phyloP scores from a whole-genome alignment of 257 asterid species.

The Solanum sitiens region DNA sequence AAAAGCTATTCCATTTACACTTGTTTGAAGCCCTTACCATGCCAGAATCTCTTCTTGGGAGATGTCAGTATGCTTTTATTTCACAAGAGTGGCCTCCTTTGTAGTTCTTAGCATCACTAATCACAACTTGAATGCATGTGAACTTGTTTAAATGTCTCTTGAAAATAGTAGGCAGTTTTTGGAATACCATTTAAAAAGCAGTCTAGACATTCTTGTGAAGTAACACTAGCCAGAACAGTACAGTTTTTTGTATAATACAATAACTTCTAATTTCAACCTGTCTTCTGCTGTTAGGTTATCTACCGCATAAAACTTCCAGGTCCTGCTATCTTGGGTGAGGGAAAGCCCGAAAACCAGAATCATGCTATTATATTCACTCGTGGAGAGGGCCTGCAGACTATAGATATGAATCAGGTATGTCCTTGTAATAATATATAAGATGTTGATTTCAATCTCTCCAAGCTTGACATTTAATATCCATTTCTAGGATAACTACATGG shows the following conservation, averaged over 20 bases:
- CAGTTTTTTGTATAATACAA: neutral
- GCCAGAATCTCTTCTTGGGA: neutral
- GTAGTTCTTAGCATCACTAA: neutral
- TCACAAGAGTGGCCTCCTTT: neutral
- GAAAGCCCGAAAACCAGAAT: constrained; percentile 97
- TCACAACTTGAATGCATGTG: neutral
- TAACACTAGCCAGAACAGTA: neutral
- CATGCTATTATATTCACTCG: constrained; percentile 98
- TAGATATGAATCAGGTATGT: constrained; percentile 95
- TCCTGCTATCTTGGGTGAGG: constrained; percentile 90
- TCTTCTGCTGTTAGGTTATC: constrained; percentile 37
- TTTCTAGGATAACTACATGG: constrained; percentile 91
- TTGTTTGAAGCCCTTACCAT: neutral
- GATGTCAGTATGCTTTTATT: neutral
- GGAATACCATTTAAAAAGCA: neutral
- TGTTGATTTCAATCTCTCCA: constrained; percentile 6
- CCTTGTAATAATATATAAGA: neutral
- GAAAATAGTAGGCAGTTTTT: neutral
- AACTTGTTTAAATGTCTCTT: neutral
- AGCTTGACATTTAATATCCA: constrained; percentile 17
- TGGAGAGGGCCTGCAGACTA: constrained; percentile 96
- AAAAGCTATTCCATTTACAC: neutral
- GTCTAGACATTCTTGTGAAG: neutral
- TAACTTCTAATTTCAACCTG: neutral
- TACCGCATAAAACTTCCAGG: constrained; percentile 98